These are phyloP conservation scores for Paratinospora sagittata DNA, from an alignment of 164 flowering plant genomes.

Conservation along the genomic window DNA sequence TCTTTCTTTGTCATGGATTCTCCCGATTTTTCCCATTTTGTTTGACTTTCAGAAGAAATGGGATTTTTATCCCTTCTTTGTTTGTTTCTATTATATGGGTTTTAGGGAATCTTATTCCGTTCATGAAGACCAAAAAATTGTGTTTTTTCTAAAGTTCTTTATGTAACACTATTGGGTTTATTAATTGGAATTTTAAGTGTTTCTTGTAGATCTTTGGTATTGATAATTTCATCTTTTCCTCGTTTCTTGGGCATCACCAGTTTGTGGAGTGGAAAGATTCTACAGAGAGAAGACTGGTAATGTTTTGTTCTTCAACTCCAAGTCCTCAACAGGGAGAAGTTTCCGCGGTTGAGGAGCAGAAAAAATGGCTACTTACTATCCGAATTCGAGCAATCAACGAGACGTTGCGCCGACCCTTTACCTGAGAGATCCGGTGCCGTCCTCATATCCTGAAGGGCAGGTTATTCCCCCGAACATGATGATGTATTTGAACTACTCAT, in stretches of 20 bases:
- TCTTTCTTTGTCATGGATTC: not conserved
- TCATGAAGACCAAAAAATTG: not conserved
- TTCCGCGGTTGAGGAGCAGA: constrained; percentile 14
- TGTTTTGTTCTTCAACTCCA: constrained; percentile 12
- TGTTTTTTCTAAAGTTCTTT: too few species aligned
- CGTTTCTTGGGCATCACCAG: constrained; percentile 7
- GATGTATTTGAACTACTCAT: constrained; percentile 54
- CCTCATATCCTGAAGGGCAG: constrained; percentile 42
- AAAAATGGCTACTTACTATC: constrained; percentile 67
- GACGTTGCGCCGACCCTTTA: constrained; percentile 46
- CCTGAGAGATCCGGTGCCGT: constrained; percentile 42
- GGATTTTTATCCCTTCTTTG: not conserved
- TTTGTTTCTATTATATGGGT: not conserved
- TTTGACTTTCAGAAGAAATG: constrained; percentile 7
- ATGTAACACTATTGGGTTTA: not conserved
- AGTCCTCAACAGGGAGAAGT: constrained; percentile 19
- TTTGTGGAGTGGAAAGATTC: constrained; percentile 10
- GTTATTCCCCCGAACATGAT: constrained; percentile 47
- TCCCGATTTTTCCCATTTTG: constrained; percentile 1
- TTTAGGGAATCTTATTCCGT: not conserved
- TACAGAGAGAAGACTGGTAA: constrained; percentile 14
- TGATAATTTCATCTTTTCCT: not conserved
- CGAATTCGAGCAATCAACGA: constrained; percentile 53
- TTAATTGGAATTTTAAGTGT: not conserved
- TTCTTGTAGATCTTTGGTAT: not conserved